Base-by-base conservation (phyloP, 768 basidiomycete species). In the Paxillus involutus region DNA sequence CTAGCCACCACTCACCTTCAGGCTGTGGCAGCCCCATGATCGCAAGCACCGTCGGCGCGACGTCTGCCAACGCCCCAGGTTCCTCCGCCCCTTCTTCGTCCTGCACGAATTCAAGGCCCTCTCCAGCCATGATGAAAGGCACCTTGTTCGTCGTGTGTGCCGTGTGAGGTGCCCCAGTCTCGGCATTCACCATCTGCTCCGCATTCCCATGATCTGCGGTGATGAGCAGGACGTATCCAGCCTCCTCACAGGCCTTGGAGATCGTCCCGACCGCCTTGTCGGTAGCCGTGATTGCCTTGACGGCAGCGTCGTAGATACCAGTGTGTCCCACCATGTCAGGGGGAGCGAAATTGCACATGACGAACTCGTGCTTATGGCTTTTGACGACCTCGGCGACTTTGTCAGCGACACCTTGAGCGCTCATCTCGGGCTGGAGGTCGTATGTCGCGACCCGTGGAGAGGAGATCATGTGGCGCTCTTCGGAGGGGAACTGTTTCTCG, bases 251-350 rank as follows among this genome's bases (percentile, higher is more conserved):
- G 11, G 95, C 94, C 42, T 88, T 79, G 72, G 90, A 91, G 56
- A 96, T 82, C 4, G 88, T 90, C 55, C 86, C 89, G 42, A 97
- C 94, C 8, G 94, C 94, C 57, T 80, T 80, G 71, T 98, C 94
- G 1, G 94, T 97, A n/a, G 85, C 82, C 2, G 81, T 76, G 68
- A 97, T 89, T 6, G 94, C 95, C 58, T 87, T 74, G 35, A 96
- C 90, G 1, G 95, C 94, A 0, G 95, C 94, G 2, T 96, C 92
- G 71, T 83, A 96, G 26, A 88, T 75, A 55, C 94, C 95, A 0
- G 94, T 97, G 73, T 96, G 95, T 35, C 95, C 94, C 49, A 96
- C 94, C 94, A 97, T 96, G 66, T 98, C 94, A 4, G 94, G 94
- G 35, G 94, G 94, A 4, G 94, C 94, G 71, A 96, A 97, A 75